These are phyloP conservation scores for Dictyostelium gargantuum DNA, from an alignment of 208 protist genomes.

Conservation along the genomic window DNA sequence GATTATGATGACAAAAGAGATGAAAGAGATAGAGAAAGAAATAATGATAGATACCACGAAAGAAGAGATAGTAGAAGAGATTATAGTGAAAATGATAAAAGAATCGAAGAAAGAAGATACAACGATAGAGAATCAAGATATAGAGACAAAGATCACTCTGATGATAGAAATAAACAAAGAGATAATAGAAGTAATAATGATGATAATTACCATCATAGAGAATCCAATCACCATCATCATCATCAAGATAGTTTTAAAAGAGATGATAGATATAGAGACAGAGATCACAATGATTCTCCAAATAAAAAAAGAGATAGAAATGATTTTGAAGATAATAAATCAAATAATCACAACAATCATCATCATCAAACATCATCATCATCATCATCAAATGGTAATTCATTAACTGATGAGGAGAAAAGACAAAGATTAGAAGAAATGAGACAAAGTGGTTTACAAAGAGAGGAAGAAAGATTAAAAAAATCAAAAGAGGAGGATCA, in stretches of 20 bases:
- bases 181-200: neutral
- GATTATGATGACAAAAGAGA: neutral
- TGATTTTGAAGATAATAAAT: neutral
- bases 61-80: too few relatives aligned
- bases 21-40: neutral
- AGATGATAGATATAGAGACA: neutral
- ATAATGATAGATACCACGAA: neutral
- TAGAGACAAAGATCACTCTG: neutral
- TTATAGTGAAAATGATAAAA: too few relatives aligned
- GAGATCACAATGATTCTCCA: neutral
- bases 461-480: constrained; percentile 33
- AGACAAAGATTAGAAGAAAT: constrained; percentile 32
- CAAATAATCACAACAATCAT: too few relatives aligned
- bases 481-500: neutral
- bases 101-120: neutral
- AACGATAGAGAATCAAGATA: neutral
- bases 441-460: neutral
- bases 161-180: neutral
- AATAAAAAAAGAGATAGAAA: neutral
- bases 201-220: neutral
- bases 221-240: neutral
- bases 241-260: neutral
- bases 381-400: neutral
- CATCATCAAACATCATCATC: neutral
- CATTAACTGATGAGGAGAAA: constrained; percentile 21